phyloP scores from a whole-genome alignment of 1,284 basidiomycete genomes.

The Schizopora paradoxa region DNA sequence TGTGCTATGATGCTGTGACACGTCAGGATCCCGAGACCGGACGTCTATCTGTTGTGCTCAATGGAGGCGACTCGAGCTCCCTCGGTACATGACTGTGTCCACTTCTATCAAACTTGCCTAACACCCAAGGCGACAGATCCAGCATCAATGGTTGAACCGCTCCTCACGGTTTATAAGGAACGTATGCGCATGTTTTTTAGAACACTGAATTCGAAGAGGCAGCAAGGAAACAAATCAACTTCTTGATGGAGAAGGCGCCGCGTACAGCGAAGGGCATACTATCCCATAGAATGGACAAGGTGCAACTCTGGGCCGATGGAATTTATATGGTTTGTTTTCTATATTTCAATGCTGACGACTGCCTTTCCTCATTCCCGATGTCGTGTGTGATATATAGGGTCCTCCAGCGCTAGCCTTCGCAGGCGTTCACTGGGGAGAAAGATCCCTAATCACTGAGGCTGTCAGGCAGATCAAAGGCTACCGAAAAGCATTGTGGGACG shows the following conservation, averaged over 20 bases:
- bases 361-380: conserved; percentile 22
- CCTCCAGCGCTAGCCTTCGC: background rate
- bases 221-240: conserved; percentile 22
- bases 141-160: conserved; percentile 21
- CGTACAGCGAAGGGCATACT: conserved; percentile 16
- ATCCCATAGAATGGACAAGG: conserved; percentile 23
- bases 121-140: conserved; percentile 18
- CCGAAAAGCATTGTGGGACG: conserved; percentile 18
- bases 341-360: conserved; percentile 2
- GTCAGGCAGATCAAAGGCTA: conserved; percentile 23
- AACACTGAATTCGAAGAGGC: conserved; percentile 13
- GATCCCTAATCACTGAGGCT: conserved; percentile 14
- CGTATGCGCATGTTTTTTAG: background rate
- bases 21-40: conserved; percentile 23
- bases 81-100: conserved; percentile 11
- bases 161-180: conserved; percentile 11
- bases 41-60: conserved; percentile 21
- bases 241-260: conserved; percentile 20
- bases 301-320: conserved; percentile 25
- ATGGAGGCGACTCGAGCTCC: conserved; percentile 22
- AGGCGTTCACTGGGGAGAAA: background rate
- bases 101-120: background rate
- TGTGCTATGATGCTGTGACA: conserved; percentile 22
- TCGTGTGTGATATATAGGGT: conserved; percentile 5
- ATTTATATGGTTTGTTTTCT: conserved; percentile 27